Evolutionary conservation across 352 stramenopile species (phyloP), one percentile per base, ranked within the genome.

Genomic region (Phytophthora meadii): DNA sequence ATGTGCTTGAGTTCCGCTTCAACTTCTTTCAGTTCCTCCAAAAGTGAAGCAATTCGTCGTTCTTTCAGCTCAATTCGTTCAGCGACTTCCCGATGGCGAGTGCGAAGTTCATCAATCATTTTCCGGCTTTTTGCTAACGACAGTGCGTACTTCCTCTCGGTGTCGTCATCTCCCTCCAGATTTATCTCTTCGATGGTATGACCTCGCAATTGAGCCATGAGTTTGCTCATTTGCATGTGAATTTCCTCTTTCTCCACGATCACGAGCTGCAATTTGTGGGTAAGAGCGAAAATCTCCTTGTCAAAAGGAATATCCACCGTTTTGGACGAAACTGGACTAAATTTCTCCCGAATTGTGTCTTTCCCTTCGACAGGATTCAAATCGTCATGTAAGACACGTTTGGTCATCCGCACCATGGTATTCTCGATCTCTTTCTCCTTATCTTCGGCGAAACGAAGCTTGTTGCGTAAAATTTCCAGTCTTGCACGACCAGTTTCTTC

Each of bases 191-290:
- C 47, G 44, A 32, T 61, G 3, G 17, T 47, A 17, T 74, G 66
- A 1, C 71, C 55, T 7, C 62, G 65, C 24, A 89, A 25, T 50
- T 79, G 54, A 19, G 59, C 61, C 73, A 88, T 85, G 2, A 89
- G 54, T 12, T 76, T 72, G 39, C 71, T 86, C 79, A 94, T 88
- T 57, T 92, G 81, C 30, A 87, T 77, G 36, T 88, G 71, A 42
- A 91, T 79, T 25, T 94, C 85, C 36, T 90, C 85, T 46, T 92
- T 92, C 52, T 92, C 76, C 28, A 90, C 80, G 19, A 90, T 91
- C 49, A 88, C 83, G 15, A 81, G 71, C 64, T 94, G 81, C 1
- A 94, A 58, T 42, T 89, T 90, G 55, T 91, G 77, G 0, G 83
- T 92, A 32, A 91, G 61, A 9, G 79, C 82, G 58, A 88, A 91